These are phyloP conservation scores for Alternaria sp. DNA, from an alignment of 2,329 filamentous ascomycete genomes.

Conservation along the genomic window DNA sequence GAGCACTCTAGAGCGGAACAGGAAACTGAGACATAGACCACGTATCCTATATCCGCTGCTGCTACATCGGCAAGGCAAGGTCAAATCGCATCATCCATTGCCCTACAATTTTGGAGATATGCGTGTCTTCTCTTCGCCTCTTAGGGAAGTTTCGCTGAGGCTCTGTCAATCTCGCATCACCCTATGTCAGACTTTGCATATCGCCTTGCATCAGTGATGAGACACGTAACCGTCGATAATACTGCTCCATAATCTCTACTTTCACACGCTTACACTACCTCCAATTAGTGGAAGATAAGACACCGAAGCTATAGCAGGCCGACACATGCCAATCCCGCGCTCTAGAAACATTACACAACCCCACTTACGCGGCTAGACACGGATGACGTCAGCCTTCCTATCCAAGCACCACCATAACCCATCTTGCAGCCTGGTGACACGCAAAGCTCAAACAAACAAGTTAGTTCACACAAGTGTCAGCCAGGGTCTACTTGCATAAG, in stretches of 20 bases:
- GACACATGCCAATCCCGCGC: constrained; percentile 4
- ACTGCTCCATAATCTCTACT: too few relatives aligned
- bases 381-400: constrained; percentile 34
- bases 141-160: too few relatives aligned
- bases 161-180: too few relatives aligned
- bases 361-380: constrained; percentile 23
- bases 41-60: constrained; percentile 1
- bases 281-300: neutral
- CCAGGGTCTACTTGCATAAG: constrained; percentile 28
- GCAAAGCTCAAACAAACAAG: constrained; percentile 23
- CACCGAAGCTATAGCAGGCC: neutral
- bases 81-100: neutral
- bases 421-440: constrained; percentile 28
- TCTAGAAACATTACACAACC: constrained; percentile 6
- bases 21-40: neutral
- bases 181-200: too few relatives aligned
- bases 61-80: neutral
- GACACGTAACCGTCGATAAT: too few relatives aligned
- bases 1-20: neutral
- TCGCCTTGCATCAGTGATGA: too few relatives aligned
- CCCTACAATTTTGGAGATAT: too few relatives aligned
- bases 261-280: neutral
- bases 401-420: constrained; percentile 9
- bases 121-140: too few relatives aligned
- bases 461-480: constrained; percentile 13